Conservation (phyloP, 768 basidiomycete genomes). For the Termitomyces sp. region DNA sequence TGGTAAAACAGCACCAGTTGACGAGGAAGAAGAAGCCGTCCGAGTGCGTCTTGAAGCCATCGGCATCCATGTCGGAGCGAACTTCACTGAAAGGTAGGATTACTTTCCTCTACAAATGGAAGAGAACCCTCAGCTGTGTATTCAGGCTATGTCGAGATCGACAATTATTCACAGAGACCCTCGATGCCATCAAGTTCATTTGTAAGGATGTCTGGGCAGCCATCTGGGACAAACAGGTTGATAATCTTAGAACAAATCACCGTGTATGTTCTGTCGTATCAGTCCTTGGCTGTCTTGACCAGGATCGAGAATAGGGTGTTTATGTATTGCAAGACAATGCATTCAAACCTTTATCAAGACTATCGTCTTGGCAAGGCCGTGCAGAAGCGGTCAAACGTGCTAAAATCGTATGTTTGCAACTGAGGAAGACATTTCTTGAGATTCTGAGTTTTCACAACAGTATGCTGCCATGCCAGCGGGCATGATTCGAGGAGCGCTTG, state of each 20-base stretch:
- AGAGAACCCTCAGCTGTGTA: not conserved
- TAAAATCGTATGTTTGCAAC: constrained; percentile 47
- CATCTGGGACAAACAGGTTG: constrained; percentile 93
- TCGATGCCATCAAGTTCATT: constrained; percentile 91
- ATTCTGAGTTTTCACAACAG: constrained; percentile 29
- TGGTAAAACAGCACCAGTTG: constrained; percentile 28
- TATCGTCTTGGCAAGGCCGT: constrained; percentile 79
- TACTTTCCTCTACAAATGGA: not conserved
- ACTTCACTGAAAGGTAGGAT: constrained; percentile 76
- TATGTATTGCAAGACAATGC: constrained; percentile 91
- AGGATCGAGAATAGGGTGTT: constrained; percentile 53
- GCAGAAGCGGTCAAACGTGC: constrained; percentile 68
- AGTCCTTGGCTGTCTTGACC: not conserved
- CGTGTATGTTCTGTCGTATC: constrained; percentile 46
- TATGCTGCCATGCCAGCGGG: constrained; percentile 81
- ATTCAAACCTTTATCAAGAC: constrained; percentile 77
- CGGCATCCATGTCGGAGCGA: constrained; percentile 81
- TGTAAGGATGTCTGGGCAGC: constrained; percentile 95
- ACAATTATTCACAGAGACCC: constrained; percentile 70
- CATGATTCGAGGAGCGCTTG: constrained; percentile 77
- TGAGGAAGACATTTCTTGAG: not conserved
- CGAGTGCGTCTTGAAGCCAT: constrained; percentile 71
- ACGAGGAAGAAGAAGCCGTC: constrained; percentile 74
- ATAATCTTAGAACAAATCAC: constrained; percentile 93
- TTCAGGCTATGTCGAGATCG: constrained; percentile 71